Percentiles rank a stretch among this genome's conserved stretches.
Conservation (phyloP, 345 rosid species). For the Corchorus capsularis region DNA sequence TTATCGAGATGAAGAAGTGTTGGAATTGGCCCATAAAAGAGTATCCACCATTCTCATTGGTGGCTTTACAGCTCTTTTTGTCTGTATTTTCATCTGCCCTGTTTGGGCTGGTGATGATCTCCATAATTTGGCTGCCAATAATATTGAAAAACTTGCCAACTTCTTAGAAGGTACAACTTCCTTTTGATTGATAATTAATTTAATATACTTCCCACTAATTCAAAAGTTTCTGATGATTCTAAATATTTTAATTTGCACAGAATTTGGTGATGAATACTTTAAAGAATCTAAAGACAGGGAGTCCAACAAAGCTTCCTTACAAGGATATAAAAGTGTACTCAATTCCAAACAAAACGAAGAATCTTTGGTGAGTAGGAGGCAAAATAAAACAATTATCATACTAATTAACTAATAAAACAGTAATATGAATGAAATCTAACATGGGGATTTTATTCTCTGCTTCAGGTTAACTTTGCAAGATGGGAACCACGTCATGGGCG, state of each 20-base stretch:
- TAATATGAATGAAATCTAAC: background rate
- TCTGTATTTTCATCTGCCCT: slow-evolving; percentile 58
- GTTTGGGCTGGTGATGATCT: slow-evolving; percentile 78
- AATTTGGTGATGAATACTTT: slow-evolving; percentile 59
- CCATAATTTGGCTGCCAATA: slow-evolving; percentile 50
- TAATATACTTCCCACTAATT: background rate
- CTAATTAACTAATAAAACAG: too few species aligned
- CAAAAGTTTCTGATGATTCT: background rate
- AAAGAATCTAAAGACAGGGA: slow-evolving; percentile 28
- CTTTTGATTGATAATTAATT: background rate
- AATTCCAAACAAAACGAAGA: slow-evolving; percentile 66
- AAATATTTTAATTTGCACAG: slow-evolving; percentile 32
- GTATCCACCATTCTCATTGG: slow-evolving; percentile 69
- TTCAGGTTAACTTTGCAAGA: slow-evolving; percentile 72
- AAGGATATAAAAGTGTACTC: slow-evolving; percentile 57
- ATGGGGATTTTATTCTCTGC: background rate
- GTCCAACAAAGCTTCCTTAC: slow-evolving; percentile 35
- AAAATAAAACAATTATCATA: background rate
- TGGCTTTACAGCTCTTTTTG: slow-evolving; percentile 41
- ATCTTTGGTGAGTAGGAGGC: slow-evolving; percentile 54
- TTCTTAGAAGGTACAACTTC: slow-evolving; percentile 56
- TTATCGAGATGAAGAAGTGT: slow-evolving; percentile 53
- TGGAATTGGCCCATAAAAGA: slow-evolving; percentile 57
- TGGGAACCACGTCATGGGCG: slow-evolving; percentile 90
- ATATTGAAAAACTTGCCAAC: slow-evolving; percentile 54